These are phyloP conservation scores for Entomortierella lignicola DNA, from an alignment of 192 early-diverging fungal species.

Conservation along the genomic window DNA sequence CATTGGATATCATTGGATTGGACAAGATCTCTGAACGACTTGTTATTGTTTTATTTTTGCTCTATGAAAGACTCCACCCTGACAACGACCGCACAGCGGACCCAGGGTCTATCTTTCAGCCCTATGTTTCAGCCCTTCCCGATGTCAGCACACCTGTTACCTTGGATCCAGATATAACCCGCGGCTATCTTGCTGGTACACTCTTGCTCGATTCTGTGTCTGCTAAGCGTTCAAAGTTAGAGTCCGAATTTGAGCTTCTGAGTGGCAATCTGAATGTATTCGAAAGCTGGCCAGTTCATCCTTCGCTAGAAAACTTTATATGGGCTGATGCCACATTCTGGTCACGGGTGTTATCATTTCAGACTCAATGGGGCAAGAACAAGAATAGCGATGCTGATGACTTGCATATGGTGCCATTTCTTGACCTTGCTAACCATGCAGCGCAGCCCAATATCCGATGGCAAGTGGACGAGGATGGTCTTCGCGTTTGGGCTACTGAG, in stretches of 20 bases:
- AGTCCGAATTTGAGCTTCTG: slow-evolving; percentile 59
- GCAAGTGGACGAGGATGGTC: slow-evolving; percentile 57
- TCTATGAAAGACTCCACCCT: slow-evolving; percentile 39
- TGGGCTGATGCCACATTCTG: slow-evolving; percentile 81
- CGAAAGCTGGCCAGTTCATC: slow-evolving; percentile 56
- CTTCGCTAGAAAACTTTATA: slow-evolving; percentile 37
- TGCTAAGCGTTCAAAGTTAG: slow-evolving; percentile 61
- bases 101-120: slow-evolving; percentile 46
- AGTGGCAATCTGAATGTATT: slow-evolving; percentile 44
- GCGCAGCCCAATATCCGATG: slow-evolving; percentile 64
- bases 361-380: slow-evolving; percentile 39
- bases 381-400: slow-evolving; percentile 37
- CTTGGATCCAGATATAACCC: slow-evolving; percentile 31
- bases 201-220: slow-evolving; percentile 60
- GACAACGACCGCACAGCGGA: neutral
- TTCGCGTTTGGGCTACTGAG: slow-evolving; percentile 29
- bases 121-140: slow-evolving; percentile 72
- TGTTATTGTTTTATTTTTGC: slow-evolving; percentile 55
- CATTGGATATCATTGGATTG: slow-evolving; percentile 5
- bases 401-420: slow-evolving; percentile 70
- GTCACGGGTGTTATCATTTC: slow-evolving; percentile 72
- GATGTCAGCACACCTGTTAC: slow-evolving; percentile 53
- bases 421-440: slow-evolving; percentile 82
- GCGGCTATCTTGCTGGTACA: slow-evolving; percentile 64
- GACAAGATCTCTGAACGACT: slow-evolving; percentile 46